Evolutionary conservation across 805 yeast genomes (phyloP).

Genomic region (Teunomyces gatunensis): DNA sequence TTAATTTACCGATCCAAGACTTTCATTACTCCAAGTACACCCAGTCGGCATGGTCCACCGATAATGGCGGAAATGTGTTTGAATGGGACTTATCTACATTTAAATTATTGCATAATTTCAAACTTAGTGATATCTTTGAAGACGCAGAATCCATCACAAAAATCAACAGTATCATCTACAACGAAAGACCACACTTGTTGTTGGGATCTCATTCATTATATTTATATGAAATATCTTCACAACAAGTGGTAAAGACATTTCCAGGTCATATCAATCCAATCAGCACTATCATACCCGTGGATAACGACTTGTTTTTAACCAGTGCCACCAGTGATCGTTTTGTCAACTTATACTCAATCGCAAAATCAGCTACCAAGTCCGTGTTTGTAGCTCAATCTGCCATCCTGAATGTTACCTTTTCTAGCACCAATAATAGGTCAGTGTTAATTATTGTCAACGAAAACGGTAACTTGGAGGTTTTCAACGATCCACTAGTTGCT

Average conservation of each 20-base stretch:
- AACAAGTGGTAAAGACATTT: slow-evolving; percentile 46
- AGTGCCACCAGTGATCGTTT: slow-evolving; percentile 81
- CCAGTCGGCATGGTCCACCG: slow-evolving; percentile 56
- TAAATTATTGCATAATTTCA: slow-evolving; percentile 40
- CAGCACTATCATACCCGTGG: slow-evolving; percentile 43
- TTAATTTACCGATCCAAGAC: slow-evolving; percentile 47
- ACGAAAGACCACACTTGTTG: slow-evolving; percentile 45
- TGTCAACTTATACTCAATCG: slow-evolving; percentile 62
- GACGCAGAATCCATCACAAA: slow-evolving; percentile 33
- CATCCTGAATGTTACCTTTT: slow-evolving; percentile 45
- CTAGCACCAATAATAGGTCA: slow-evolving; percentile 26
- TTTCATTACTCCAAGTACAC: slow-evolving; percentile 44
- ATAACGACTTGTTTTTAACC: slow-evolving; percentile 54
- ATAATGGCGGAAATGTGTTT: slow-evolving; percentile 52
- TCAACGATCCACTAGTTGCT: slow-evolving; percentile 51
- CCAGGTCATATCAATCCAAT: slow-evolving; percentile 81
- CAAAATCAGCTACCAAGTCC: slow-evolving; percentile 41
- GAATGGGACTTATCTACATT: slow-evolving; percentile 60
- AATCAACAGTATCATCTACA: slow-evolving; percentile 25
- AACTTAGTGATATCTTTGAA: slow-evolving; percentile 36
- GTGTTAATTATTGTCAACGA: slow-evolving; percentile 63
- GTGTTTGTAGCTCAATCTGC: slow-evolving; percentile 73
- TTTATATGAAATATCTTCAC: slow-evolving; percentile 43
- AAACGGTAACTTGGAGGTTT: slow-evolving; percentile 71
- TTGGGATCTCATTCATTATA: slow-evolving; percentile 67